Base-by-base conservation (phyloP, 2,329 filamentous ascomycete genomes). In the Penicillium sp. region DNA sequence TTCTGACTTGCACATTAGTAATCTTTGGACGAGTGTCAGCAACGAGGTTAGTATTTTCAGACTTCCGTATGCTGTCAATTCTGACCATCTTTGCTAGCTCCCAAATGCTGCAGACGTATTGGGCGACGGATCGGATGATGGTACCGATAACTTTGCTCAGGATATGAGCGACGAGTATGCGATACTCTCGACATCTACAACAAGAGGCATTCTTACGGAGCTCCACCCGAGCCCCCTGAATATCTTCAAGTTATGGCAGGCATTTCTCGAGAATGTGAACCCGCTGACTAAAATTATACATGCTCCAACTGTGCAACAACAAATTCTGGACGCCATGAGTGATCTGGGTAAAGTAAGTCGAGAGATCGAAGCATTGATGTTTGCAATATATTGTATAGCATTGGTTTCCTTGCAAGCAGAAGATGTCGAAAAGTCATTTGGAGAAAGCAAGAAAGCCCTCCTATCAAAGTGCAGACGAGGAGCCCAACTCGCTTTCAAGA, bases 211-310 rank as follows among this genome's bases (percentile, higher is more conserved):
- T 7, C 53, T 63, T 5, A 50, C 53, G 6, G 51, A 55, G 8
- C 19, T 66, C 7, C 66, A 68, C 41, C 66, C 65, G 2, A 55
- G 49, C 10, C 54, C 60, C 4, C 23, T 62, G 31, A 59, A 65
- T 31, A 67, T 68, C 40, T 68, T 68, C 56, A 65, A 65, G 43
- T 19, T 68, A 13, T 68, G 66, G 66, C 65, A 68, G 52, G 63
- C 60, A 1, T 68, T 68, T 40, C 57, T 68, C n/a, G 61, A 68
- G 27, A 65, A 66, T 39, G 58, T 68, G 45, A 65, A 93, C 84
- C 58, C 92, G 80, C 74, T 88, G 87, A 8, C 89, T 89, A 7
- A 92, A 90, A 73, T 91, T 87, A 50, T 79, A 76, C 53, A 96
- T 75, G 71, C 90, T 91, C 90, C 92, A 21, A 68, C 64, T 9